Conservation (phyloP, 2,329 filamentous ascomycete species). For the Fusarium robinianum region DNA sequence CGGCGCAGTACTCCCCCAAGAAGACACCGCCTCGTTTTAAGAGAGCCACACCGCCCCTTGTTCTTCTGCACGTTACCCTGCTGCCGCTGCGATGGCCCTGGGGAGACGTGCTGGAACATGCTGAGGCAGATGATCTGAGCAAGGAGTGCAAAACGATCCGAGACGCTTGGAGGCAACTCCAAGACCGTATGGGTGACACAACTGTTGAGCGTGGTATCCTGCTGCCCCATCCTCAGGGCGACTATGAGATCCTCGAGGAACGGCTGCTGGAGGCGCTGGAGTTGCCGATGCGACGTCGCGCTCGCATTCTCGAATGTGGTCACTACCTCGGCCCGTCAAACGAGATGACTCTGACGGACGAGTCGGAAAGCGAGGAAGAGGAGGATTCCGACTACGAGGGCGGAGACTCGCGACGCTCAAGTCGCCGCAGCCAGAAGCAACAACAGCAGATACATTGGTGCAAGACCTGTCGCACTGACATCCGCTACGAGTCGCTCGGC, state of each 20-base stretch:
- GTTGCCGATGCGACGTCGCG: conserved; percentile 65
- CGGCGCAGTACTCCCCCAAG: conserved; percentile 60
- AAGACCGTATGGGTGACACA: conserved; percentile 72
- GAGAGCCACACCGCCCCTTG: conserved; percentile 65
- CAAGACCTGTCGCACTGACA: conserved; percentile 58
- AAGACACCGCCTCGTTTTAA: conserved; percentile 64
- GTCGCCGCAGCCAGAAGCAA: conserved; percentile 36
- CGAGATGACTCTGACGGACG: conserved; percentile 48
- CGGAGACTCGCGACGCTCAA: conserved; percentile 33
- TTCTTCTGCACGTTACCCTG: conserved; percentile 77
- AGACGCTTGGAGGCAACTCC: conserved; percentile 68
- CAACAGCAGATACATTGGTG: conserved; percentile 59
- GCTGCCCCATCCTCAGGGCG: conserved; percentile 76
- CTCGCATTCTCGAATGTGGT: conserved; percentile 73
- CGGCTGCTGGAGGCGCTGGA: conserved; percentile 75
- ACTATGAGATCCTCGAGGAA: conserved; percentile 81
- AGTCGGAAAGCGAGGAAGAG: conserved; percentile 54
- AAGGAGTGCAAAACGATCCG: conserved; percentile 56
- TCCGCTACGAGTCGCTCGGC: conserved; percentile 58
- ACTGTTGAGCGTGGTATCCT: conserved; percentile 75
- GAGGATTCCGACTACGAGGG: conserved; percentile 46
- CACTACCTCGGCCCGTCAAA: conserved; percentile 72
- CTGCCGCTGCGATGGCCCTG: conserved; percentile 72
- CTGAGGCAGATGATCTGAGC: conserved; percentile 47
- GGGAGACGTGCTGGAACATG: conserved; percentile 58